Base-by-base conservation (phyloP, 352 stramenopile genomes). In the Phytopythium delawarense region DNA sequence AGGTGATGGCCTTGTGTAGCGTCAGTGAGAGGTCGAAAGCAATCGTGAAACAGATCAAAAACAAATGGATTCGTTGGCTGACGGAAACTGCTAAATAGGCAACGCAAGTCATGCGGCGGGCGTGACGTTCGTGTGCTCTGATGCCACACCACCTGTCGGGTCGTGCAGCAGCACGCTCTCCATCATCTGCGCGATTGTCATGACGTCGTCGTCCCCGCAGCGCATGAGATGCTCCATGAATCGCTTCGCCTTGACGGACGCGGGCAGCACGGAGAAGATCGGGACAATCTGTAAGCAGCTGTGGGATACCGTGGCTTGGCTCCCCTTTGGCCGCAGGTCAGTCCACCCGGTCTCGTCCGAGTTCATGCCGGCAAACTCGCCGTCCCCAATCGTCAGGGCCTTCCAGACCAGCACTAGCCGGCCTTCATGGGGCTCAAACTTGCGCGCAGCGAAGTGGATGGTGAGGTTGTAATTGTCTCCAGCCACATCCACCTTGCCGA, bases 391-490 rank as follows among this genome's bases (percentile, higher is more conserved):
- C 13, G 54, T 59, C 9, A 81, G 75, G 21, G 78, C 74, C 40
- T 66, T 70, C 78, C 78, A 89, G 20, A 84, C 78, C 21, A 89
- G 72, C 45, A 89, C 72, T 2, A 82, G 60, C 12, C 76, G 70
- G 20, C 69, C 71, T 40, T 63, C 76, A n/a, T 75, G 65, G 42
- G 71, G 50, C 55, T 88, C 76, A 12, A 77, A 84, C 21, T 72
- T 69, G 5, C 74, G 72, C 20, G 81, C 25, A 21, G 54, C 40
- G 23, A 59, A 59, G 54, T 51, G 39, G 37, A 59, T 51, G 35
- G 8, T 8, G 21, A 59, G 54, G 21, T 51, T 39, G 54, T 59
- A 51, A 21, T 59, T 35, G 21, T 8, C 13, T 12, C 35, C 35
- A 2, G 35, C n/a, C n/a, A 59, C 23, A 23, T 39, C 21, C 7